Base-by-base conservation (phyloP, 371 early-diverging fungal genomes). In the Phascolomyces articulosus region DNA sequence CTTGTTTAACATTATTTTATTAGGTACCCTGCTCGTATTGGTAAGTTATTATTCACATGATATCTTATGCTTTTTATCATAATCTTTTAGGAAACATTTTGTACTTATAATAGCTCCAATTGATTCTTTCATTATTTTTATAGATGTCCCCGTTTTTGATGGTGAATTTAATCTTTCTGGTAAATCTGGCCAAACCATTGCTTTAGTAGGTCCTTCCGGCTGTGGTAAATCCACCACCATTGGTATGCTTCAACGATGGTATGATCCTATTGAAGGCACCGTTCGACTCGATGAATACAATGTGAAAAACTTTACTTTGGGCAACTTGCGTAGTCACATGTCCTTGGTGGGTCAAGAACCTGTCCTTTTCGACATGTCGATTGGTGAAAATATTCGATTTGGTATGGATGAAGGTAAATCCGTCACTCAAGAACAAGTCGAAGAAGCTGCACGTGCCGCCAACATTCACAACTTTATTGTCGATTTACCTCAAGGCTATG, bases 301-400 rank as follows among this genome's bases (percentile, higher is more conserved):
- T 67, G 85, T 92, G 61, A 72, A 79, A 48, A 76, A 82, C 20
- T 84, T 90, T 65, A 70, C 80, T 48, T 71, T 92, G 40, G 72
- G 74, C 24, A 80, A 34, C 44, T 73, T 94, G 13, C 88, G 96
- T 51, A 67, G 84, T 10, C 84, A 89, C 55, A 85, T 96, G 74
- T 89, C 92, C 1, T 74, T 96, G 28, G 96, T 97, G 7, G 86
- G 90, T 40, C 98, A 98, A 77, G 34, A 96, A 72, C 95, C 95
- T 11, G 79, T 82, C 18, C 75, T 96, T 34, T 95, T 96, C 70
- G 88, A 89, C 69, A 74, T 88, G 66, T 84, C 92, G 0, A 89
- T 96, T 67, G 78, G 82, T 20, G 91, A 95, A 13, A 98, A 96
- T 67, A 90, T 96, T 48, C 74, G 83, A 2, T 91, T 87, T 60